Evolutionary conservation across 2,329 filamentous ascomycete genomes (phyloP).

Genomic region (Aspergillus glaucus): DNA sequence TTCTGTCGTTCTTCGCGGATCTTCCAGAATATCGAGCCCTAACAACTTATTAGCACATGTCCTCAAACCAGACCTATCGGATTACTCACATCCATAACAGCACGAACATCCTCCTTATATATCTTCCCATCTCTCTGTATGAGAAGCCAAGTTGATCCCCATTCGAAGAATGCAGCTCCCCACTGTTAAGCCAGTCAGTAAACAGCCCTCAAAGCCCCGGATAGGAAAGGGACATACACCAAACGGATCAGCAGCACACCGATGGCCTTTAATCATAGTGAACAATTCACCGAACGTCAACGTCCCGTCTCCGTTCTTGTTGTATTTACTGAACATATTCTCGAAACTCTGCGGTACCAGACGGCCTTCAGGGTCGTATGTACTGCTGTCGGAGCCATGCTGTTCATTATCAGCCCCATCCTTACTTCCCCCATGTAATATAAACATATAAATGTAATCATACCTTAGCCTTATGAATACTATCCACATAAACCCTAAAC

Average conservation of each 20-base stretch:
- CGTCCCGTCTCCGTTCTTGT: conserved; percentile 31
- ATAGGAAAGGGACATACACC: conserved; percentile 18
- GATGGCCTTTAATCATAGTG: conserved; percentile 36
- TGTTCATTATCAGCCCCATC: background rate
- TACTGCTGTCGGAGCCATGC: conserved; percentile 29
- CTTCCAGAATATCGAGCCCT: background rate
- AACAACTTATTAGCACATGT: background rate
- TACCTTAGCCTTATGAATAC: conserved; percentile 39
- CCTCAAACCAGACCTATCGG: too few relatives aligned
- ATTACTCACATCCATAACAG: conserved; percentile 32
- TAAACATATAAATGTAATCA: too few relatives aligned
- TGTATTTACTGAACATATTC: conserved; percentile 45
- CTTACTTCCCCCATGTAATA: too few relatives aligned
- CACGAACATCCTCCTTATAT: conserved; percentile 23
- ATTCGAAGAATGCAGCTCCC: conserved; percentile 42
- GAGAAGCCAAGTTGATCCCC: conserved; percentile 25
- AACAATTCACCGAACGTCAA: conserved; percentile 35
- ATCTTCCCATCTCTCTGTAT: conserved; percentile 24
- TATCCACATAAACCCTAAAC: conserved; percentile 33
- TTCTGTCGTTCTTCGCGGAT: background rate
- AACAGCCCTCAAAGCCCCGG: background rate
- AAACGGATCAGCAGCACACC: conserved; percentile 39
- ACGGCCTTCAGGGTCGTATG: conserved; percentile 42
- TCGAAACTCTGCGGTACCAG: conserved; percentile 44
- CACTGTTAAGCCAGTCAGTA: conserved; percentile 16